Evolutionary conservation across 345 rosid genomes (phyloP).

Genomic region (Sapria himalayana): DNA sequence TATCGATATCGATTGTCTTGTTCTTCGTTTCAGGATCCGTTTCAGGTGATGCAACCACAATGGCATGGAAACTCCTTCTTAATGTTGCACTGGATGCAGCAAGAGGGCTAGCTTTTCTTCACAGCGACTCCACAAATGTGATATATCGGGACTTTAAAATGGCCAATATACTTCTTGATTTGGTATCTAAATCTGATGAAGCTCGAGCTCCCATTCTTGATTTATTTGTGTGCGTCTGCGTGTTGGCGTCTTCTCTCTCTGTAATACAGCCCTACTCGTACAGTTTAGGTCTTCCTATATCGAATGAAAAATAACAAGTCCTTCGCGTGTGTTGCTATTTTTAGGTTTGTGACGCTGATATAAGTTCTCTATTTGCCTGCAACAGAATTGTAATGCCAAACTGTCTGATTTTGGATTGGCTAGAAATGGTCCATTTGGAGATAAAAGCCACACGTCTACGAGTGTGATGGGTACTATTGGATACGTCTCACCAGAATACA

Average conservation of each 20-base stretch:
- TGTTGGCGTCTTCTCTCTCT: too few species aligned
- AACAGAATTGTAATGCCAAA: constrained; percentile 42
- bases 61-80: constrained; percentile 49
- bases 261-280: too few species aligned
- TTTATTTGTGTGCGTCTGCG: neutral
- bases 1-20: neutral
- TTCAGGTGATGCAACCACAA: constrained; percentile 30
- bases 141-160: constrained; percentile 77
- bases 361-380: constrained; percentile 2
- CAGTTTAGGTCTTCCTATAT: too few species aligned
- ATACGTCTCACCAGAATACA: constrained; percentile 42
- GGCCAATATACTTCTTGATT: constrained; percentile 57
- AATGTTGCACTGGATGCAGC: constrained; percentile 62
- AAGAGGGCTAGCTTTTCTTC: constrained; percentile 51
- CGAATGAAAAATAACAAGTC: neutral
- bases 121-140: constrained; percentile 42
- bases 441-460: constrained; percentile 29
- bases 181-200: constrained; percentile 16
- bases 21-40: neutral
- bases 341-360: neutral
- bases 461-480: constrained; percentile 41
- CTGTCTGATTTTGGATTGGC: constrained; percentile 55
- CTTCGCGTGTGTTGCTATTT: neutral
- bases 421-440: constrained; percentile 43
- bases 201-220: neutral